A percentile compares a stretch with the other conserved stretches of the same genome.
These are phyloP conservation scores for Vicia sativa DNA, from an alignment of 306 rosid species.

Conservation along the genomic window DNA sequence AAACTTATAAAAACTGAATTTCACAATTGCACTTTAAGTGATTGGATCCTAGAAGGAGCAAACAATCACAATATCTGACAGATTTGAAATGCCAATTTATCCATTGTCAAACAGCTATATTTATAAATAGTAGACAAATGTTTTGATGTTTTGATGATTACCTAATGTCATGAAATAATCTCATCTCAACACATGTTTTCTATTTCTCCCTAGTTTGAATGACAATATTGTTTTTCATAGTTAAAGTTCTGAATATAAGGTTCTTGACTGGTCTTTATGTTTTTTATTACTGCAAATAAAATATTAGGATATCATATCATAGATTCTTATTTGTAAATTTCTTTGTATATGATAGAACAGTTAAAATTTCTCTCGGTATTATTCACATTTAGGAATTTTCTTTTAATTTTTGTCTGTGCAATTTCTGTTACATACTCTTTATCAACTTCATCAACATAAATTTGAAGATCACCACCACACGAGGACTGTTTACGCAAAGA, in stretches of 20 bases:
- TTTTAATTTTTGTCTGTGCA: not conserved
- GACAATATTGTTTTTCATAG: not conserved
- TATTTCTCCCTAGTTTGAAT: not conserved
- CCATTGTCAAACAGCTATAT: not conserved
- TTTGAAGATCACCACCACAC: not conserved
- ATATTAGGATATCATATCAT: not conserved
- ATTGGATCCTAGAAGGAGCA: slow-evolving; percentile 1
- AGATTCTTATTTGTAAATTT: not conserved
- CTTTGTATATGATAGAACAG: not conserved
- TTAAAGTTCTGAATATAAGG: not conserved
- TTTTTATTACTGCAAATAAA: not conserved
- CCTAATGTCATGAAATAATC: not conserved
- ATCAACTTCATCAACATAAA: not conserved
- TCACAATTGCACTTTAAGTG: not conserved
- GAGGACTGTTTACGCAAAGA: not conserved
- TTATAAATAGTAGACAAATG: not conserved
- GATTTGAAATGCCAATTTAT: not conserved
- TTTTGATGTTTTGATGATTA: not conserved
- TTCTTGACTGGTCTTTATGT: not conserved
- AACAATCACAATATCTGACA: not conserved
- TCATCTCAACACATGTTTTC: not conserved
- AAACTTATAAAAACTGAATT: not conserved
- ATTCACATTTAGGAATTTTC: not conserved
- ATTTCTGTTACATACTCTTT: not conserved
- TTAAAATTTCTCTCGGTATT: not conserved